Base-by-base conservation (phyloP, 2,329 filamentous ascomycete genomes). In the Exophiala viscosa region DNA sequence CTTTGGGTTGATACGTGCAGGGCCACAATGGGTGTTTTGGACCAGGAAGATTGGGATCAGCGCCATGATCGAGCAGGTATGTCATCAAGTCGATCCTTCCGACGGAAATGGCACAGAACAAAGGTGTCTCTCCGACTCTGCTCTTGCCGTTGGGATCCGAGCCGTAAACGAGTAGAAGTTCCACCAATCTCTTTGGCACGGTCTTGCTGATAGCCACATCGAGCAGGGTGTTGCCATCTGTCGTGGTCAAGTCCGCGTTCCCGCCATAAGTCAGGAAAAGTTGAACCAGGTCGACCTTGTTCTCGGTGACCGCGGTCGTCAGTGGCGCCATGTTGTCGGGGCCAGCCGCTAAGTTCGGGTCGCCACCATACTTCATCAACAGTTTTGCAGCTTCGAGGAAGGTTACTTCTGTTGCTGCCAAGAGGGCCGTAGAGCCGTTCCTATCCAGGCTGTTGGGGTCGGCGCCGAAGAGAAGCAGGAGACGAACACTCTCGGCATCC, bases 11-110 rank as follows among this genome's bases (percentile, higher is more conserved):
- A 67, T 83, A 81, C 0, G 78, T 79, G 0, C 83, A 75, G 1
- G 83, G 82, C 84, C 84, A 85, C 18, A 88, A 74, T 68, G 84
- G 79, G 69, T 87, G 81, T 66, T 86, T 85, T 9, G 84, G 83
- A 1, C 82, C 84, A 1, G 85, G 85, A 5, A 87, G 71, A 64
- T 88, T 88, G 7, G 84, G 78, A 61, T 87, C 79, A 1, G 85
- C 85, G 2, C 79, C 77, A 49, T 83, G 76, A 46, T 86, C 75
- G 2, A 83, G 67, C 13, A 82, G 66, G 3, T 71, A 64, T 1
- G 68, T 73, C 54, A 85, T 77, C 1, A 85, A 71, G 52, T 86
- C 82, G 44, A 76, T 68, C 5, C 84, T 76, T 9, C 75, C 76
- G 14, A 72, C 71, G 44, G 76, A 73, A 47, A 87, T 82, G 3